Evolutionary conservation across 2,329 filamentous ascomycete species (phyloP).

Genomic region (Triangularia verruculosa): DNA sequence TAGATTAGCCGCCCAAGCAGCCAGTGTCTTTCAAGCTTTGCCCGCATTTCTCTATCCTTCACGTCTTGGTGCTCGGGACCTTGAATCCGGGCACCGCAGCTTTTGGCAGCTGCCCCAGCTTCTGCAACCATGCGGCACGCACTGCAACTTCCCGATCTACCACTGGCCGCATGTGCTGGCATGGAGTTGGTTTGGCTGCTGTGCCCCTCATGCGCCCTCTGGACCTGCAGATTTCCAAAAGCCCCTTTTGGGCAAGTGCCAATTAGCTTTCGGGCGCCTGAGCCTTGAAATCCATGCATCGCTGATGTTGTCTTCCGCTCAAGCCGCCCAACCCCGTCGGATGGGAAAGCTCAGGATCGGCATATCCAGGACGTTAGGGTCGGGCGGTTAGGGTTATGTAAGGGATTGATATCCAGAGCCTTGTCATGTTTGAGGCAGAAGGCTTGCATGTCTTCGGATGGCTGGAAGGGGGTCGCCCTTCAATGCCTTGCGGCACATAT

Average conservation of each 20-base stretch:
- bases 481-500: neutral
- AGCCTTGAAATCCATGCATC: too few relatives aligned
- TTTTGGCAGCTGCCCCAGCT: neutral
- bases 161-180: neutral
- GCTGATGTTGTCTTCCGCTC: too few relatives aligned
- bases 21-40: too few relatives aligned
- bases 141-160: neutral
- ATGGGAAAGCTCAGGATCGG: too few relatives aligned
- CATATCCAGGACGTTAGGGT: too few relatives aligned
- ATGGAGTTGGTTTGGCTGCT: neutral
- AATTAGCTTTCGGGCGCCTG: neutral
- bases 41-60: too few relatives aligned
- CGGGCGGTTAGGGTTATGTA: neutral
- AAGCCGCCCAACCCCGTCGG: too few relatives aligned
- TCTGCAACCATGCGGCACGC: neutral
- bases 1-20: too few relatives aligned
- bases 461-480: too few relatives aligned
- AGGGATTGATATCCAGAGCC: neutral
- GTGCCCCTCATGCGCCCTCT: neutral
- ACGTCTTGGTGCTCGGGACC: too few relatives aligned
- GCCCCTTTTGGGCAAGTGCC: neutral
- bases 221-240: neutral
- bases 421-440: neutral
- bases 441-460: too few relatives aligned
- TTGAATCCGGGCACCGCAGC: too few relatives aligned